A percentile compares a stretch with the other conserved stretches of the same genome.
These are phyloP conservation scores for Podaxis sp. DNA, from an alignment of 768 basidiomycete genomes.

Conservation along the genomic window DNA sequence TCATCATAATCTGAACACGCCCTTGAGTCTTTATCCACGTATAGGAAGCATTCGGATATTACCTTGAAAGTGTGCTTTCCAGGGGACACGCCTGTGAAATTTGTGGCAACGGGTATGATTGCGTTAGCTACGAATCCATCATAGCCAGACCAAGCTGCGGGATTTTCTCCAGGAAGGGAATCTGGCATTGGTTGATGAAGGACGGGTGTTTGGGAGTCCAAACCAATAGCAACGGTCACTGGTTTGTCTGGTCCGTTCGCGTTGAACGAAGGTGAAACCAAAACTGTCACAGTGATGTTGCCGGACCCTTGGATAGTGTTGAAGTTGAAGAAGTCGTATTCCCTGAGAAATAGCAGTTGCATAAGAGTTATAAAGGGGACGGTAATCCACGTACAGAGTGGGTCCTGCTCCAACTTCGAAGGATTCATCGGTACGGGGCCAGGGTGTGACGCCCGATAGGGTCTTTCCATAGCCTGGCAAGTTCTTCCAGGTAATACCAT, in stretches of 20 bases:
- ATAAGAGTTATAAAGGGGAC: neutral
- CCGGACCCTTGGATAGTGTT: conserved; percentile 36
- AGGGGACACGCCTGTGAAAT: conserved; percentile 34
- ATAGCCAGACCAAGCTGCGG: conserved; percentile 38
- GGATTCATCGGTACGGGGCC: conserved; percentile 47
- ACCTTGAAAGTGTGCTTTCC: conserved; percentile 59
- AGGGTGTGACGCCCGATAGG: conserved; percentile 55
- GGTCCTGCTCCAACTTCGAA: conserved; percentile 62
- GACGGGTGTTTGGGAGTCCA: conserved; percentile 38
- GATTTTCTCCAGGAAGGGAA: conserved; percentile 40
- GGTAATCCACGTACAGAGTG: conserved; percentile 35
- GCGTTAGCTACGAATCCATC: conserved; percentile 51
- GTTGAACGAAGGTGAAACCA: conserved; percentile 50
- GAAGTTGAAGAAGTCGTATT: conserved; percentile 64
- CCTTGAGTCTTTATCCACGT: neutral
- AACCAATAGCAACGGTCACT: conserved; percentile 43
- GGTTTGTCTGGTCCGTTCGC: conserved; percentile 43
- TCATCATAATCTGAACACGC: conserved; percentile 39
- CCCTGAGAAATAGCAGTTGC: conserved; percentile 25
- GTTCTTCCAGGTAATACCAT: conserved; percentile 52
- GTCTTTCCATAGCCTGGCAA: conserved; percentile 57
- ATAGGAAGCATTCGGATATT: neutral
- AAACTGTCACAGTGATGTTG: conserved; percentile 42
- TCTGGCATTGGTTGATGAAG: conserved; percentile 38
- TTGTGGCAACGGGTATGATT: conserved; percentile 37